These are phyloP conservation scores for Phlebiopsis gigantea DNA, from an alignment of 768 basidiomycete genomes.

Conservation along the genomic window DNA sequence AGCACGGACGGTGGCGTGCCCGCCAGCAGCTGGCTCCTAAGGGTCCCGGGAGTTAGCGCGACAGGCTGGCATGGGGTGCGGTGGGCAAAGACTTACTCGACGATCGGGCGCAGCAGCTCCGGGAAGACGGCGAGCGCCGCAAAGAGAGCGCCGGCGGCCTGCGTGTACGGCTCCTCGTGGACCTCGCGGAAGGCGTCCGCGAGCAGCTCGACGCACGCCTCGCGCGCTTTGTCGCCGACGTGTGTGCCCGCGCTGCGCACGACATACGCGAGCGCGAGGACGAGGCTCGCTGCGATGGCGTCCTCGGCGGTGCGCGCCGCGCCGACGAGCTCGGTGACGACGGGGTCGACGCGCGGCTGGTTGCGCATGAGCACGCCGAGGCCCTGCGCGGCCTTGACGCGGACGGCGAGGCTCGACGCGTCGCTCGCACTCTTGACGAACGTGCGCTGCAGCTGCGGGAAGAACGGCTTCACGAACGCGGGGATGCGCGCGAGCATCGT, in stretches of 20 bases:
- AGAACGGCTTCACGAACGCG: slow-evolving; percentile 92
- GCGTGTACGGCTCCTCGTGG: slow-evolving; percentile 67
- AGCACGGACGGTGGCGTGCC: slow-evolving; percentile 66
- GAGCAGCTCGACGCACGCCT: slow-evolving; percentile 69
- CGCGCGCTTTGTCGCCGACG: slow-evolving; percentile 70
- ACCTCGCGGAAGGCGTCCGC: slow-evolving; percentile 71
- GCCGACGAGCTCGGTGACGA: slow-evolving; percentile 82
- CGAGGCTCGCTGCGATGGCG: slow-evolving; percentile 67
- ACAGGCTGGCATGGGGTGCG: not conserved
- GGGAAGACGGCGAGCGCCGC: slow-evolving; percentile 57
- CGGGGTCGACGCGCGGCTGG: slow-evolving; percentile 87
- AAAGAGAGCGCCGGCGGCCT: slow-evolving; percentile 59
- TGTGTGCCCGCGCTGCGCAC: slow-evolving; percentile 65
- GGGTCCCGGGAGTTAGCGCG: slow-evolving; percentile 1
- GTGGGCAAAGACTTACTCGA: slow-evolving; percentile 47
- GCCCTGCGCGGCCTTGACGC: slow-evolving; percentile 77
- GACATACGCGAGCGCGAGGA: slow-evolving; percentile 73
- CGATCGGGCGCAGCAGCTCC: slow-evolving; percentile 57
- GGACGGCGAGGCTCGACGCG: slow-evolving; percentile 68
- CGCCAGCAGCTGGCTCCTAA: slow-evolving; percentile 55
- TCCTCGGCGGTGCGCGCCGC: slow-evolving; percentile 59
- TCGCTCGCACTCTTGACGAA: slow-evolving; percentile 93
- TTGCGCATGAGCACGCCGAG: slow-evolving; percentile 87
- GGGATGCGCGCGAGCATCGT: slow-evolving; percentile 86
- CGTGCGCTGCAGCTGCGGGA: slow-evolving; percentile 94